Conservation (phyloP, 2,329 filamentous ascomycete genomes). For the Phialophora tarda region DNA sequence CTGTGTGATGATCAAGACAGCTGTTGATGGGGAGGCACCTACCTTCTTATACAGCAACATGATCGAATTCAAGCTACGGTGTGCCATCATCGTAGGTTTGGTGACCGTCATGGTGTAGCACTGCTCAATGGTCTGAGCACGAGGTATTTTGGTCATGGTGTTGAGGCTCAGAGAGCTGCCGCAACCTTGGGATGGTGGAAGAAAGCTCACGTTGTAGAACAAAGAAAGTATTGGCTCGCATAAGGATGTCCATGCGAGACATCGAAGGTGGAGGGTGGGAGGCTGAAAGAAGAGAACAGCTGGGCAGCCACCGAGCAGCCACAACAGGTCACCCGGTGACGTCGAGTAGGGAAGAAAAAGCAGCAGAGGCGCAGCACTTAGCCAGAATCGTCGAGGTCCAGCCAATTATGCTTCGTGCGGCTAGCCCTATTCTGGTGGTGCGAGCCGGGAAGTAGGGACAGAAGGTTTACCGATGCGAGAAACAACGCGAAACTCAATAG, state of each 20-base stretch:
- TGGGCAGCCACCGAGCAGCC: not conserved
- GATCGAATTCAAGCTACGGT: not conserved
- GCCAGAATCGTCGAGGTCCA: too few species aligned
- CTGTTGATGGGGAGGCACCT: not conserved
- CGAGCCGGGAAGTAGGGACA: slow-evolving; percentile 7
- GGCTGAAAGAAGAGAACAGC: slow-evolving; percentile 6
- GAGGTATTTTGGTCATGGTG: slow-evolving; percentile 1
- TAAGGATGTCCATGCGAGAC: slow-evolving; percentile 20
- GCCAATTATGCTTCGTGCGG: slow-evolving; percentile 7
- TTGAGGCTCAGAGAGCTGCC: not conserved
- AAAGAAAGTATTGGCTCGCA: slow-evolving; percentile 17
- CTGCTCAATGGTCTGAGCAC: not conserved
- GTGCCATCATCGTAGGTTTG: slow-evolving; percentile 5
- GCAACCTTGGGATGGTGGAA: not conserved
- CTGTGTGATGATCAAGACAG: slow-evolving; percentile 19
- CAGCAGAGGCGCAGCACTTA: not conserved
- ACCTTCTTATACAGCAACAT: slow-evolving; percentile 30
- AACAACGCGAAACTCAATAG: not conserved
- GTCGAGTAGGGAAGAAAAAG: not conserved
- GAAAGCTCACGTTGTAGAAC: not conserved
- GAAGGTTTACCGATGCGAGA: slow-evolving; percentile 14
- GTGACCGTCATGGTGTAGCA: slow-evolving; percentile 16
- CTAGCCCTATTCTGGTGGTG: slow-evolving; percentile 7
- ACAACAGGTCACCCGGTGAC: not conserved
- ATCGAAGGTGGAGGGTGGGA: slow-evolving; percentile 1